These are phyloP conservation scores for Clarireedia monteithiana DNA, from an alignment of 2,329 filamentous ascomycete genomes.

Conservation along the genomic window DNA sequence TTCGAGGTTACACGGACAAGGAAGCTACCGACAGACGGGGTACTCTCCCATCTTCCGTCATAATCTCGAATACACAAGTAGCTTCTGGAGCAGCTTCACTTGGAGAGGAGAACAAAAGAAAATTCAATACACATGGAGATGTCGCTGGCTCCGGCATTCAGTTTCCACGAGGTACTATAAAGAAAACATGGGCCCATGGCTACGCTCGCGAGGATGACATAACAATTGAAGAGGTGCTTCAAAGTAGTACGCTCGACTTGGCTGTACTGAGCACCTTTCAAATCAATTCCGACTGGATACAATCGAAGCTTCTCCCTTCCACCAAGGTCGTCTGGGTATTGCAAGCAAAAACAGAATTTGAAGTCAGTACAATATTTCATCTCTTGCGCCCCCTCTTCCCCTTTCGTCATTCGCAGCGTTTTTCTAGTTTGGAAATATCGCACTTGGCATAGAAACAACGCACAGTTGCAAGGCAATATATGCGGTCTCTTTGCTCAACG, in stretches of 20 bases:
- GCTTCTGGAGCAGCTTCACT: neutral
- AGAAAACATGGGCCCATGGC: slow-evolving; percentile 70
- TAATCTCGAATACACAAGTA: neutral
- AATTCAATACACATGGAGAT: neutral
- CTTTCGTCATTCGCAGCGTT: too few relatives aligned
- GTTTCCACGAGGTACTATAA: slow-evolving; percentile 53
- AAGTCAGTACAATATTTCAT: slow-evolving; percentile 35
- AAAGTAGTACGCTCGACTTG: slow-evolving; percentile 61
- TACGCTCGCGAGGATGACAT: slow-evolving; percentile 64
- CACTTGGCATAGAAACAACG: too few relatives aligned
- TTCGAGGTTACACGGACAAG: neutral
- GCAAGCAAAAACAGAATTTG: slow-evolving; percentile 43
- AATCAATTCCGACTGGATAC: slow-evolving; percentile 59
- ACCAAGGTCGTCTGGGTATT: slow-evolving; percentile 58
- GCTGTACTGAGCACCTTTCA: slow-evolving; percentile 83
- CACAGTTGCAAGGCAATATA: too few relatives aligned
- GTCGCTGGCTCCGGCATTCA: slow-evolving; percentile 20
- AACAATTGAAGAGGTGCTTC: slow-evolving; percentile 79
- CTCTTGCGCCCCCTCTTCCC: neutral
- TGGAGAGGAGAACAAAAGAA: neutral
- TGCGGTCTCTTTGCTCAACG: too few relatives aligned
- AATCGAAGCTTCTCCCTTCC: slow-evolving; percentile 51
- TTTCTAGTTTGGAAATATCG: too few relatives aligned
- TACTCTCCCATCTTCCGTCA: neutral
- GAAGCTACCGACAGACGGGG: neutral